Evolutionary conservation across 1,139 yeast genomes (phyloP), one percentile per base, ranked within the genome.

Genomic region (Yamadazyma diddensiae): DNA sequence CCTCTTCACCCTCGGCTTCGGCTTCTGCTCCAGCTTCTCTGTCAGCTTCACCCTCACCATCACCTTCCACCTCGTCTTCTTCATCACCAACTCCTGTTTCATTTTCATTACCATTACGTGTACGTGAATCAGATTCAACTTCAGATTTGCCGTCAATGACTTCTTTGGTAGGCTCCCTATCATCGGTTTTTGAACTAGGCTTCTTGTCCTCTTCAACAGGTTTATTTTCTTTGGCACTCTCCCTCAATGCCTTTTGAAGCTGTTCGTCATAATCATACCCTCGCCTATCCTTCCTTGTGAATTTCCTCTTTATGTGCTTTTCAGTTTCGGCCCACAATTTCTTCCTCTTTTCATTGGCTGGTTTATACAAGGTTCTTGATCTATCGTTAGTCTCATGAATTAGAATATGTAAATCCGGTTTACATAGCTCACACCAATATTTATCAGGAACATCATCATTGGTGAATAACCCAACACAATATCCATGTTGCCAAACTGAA

Each of bases 401-500:
- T 31, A 77, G 59, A 16, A 75, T 61, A 54, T 90, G 97, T 26
- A 82, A 62, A 28, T 83, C 90, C 0, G 96, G 95, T 44, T 81
- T 77, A 62, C 97, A 92, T 47, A 65, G 59, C 53, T 92, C 98
- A 66, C 97, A 90, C 84, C 87, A 86, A 58, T 90, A 90, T 55
- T 84, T 84, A 38, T 88, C 96, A 2, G 96, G 96, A 1, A 87
- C 87, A 38, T 77, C 82, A 21, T 77, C 81, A 43, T 79, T 84
- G 31, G 75, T 74, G 40, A 67, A 70, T 38, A 86, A 73, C 1
- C 96, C 95, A 25, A 92, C 97, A 63, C 98, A 92, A 59, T 71
- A 88, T 3, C 97, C 97, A 55, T 92, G 98, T 59, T 92, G 97
- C 98, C 97, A 92, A 8, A 82, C 95, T 16, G 87, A 79, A 61